phyloP scores from a whole-genome alignment of 1,139 yeast genomes.

The Suhomyces maxii region DNA sequence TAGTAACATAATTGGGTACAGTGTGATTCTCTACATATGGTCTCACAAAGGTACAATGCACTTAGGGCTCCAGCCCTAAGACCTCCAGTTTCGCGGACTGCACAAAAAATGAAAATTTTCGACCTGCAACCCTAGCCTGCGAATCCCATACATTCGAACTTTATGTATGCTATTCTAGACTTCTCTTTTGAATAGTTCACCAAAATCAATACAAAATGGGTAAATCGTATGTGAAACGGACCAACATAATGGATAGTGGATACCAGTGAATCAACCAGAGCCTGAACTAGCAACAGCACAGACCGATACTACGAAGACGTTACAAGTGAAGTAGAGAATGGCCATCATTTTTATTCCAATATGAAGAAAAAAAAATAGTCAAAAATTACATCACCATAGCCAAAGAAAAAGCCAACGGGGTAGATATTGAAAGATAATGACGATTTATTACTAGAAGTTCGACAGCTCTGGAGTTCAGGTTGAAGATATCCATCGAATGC shows the following conservation, averaged over 20 bases:
- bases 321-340: background rate
- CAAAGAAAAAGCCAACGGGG: no score
- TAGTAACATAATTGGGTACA: no score
- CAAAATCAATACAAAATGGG: slow-evolving; percentile 60
- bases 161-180: slow-evolving; percentile 7
- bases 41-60: background rate
- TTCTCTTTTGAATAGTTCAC: slow-evolving; percentile 18
- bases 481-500: no score
- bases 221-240: slow-evolving; percentile 62
- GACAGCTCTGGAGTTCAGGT: no score
- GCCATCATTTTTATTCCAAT: no score
- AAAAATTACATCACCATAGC: no score
- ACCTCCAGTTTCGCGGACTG: background rate
- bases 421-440: no score
- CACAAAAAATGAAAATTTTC: slow-evolving; percentile 16
- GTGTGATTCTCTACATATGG: no score
- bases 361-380: background rate
- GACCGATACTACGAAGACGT: background rate
- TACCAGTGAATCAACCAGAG: background rate
- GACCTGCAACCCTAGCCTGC: slow-evolving; percentile 7
- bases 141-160: slow-evolving; percentile 5
- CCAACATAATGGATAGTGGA: background rate
- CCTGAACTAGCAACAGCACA: background rate
- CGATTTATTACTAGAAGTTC: no score
- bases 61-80: slow-evolving; percentile 6